Conservation (phyloP, 106 monocot species). For the Acanthochlamys bracteata region DNA sequence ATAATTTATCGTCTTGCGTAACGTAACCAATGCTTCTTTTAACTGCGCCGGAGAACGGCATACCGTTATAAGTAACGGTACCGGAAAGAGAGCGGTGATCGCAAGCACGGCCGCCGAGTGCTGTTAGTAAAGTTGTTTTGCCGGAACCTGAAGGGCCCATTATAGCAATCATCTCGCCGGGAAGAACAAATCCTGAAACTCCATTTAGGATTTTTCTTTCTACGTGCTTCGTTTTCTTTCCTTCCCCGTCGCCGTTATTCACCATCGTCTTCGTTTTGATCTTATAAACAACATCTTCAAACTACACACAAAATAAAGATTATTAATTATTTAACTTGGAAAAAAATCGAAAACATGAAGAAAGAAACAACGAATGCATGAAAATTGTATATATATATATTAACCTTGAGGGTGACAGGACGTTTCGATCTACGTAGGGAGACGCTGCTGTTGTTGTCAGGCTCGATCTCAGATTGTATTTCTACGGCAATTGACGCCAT, state of each 20-base stretch:
- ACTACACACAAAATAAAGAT: conserved; percentile 5
- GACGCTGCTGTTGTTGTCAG: background rate
- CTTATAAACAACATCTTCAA: conserved; percentile 33
- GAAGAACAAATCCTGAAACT: conserved; percentile 15
- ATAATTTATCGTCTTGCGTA: conserved; percentile 31
- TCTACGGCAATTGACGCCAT: too few relatives aligned
- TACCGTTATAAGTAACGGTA: conserved; percentile 30
- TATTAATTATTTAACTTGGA: background rate
- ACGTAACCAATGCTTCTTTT: conserved; percentile 29
- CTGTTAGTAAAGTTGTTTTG: conserved; percentile 33
- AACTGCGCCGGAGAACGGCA: conserved; percentile 15
- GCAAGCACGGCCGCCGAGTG: conserved; percentile 25
- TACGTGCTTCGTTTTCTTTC: background rate
- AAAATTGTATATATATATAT: background rate
- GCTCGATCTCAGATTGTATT: too few relatives aligned
- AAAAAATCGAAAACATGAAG: background rate
- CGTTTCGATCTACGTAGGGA: background rate
- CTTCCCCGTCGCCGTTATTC: background rate
- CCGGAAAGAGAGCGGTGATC: conserved; percentile 6
- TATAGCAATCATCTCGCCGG: conserved; percentile 38
- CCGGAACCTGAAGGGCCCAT: conserved; percentile 40
- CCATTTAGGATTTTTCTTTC: conserved; percentile 22
- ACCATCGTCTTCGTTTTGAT: conserved; percentile 8
- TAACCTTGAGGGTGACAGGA: background rate
- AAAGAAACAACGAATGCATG: too few relatives aligned